Conservation (phyloP, 768 basidiomycete genomes). For the Tulasnella sp. region DNA sequence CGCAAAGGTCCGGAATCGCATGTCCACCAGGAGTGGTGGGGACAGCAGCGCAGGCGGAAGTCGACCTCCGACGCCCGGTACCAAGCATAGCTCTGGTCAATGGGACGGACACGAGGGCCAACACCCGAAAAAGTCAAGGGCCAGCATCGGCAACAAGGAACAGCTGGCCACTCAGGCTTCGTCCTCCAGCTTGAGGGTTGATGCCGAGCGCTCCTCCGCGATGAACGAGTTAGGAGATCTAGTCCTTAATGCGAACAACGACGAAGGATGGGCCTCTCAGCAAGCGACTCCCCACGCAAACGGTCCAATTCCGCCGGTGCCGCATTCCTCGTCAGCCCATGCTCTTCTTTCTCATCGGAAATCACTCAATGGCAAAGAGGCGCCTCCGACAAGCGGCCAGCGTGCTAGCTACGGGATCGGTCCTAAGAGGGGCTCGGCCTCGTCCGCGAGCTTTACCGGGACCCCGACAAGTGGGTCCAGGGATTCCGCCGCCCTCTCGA, state of each 20-base stretch:
- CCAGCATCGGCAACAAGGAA: slow-evolving; percentile 9
- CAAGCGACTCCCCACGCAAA: slow-evolving; percentile 5
- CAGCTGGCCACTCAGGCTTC: not conserved
- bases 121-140: slow-evolving; percentile 26
- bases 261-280: not conserved
- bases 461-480: slow-evolving; percentile 60
- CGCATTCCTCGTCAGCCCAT: not conserved
- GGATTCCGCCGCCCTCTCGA: slow-evolving; percentile 76
- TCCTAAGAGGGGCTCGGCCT: slow-evolving; percentile 74
- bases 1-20: slow-evolving; percentile 26
- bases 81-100: slow-evolving; percentile 44
- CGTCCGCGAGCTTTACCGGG: slow-evolving; percentile 75
- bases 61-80: slow-evolving; percentile 63
- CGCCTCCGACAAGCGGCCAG: not conserved
- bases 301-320: not conserved
- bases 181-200: slow-evolving; percentile 1
- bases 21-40: slow-evolving; percentile 42
- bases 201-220: not conserved
- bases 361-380: slow-evolving; percentile 13
- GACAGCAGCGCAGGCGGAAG: slow-evolving; percentile 53
- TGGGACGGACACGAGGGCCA: slow-evolving; percentile 57
- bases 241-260: not conserved
- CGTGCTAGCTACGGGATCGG: slow-evolving; percentile 5
- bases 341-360: slow-evolving; percentile 3
- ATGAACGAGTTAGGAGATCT: not conserved